phyloP scores from a whole-genome alignment of 352 stramenopile species.

The Phytopythium helicoides region DNA sequence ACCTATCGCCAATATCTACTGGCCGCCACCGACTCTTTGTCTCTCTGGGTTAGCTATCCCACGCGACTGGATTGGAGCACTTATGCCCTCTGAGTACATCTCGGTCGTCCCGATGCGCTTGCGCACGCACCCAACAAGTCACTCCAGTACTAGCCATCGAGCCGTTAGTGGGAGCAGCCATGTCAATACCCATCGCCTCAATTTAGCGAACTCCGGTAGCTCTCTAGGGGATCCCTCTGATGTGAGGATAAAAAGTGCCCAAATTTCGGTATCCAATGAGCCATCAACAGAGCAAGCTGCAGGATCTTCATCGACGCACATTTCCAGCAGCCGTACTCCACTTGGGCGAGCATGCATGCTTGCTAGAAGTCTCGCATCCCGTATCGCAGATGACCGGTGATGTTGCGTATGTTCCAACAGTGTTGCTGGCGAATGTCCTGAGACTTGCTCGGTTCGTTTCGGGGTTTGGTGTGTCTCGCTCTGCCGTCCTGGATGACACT shows the following conservation, averaged over 20 bases:
- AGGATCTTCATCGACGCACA: not conserved
- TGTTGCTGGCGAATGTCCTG: conserved; percentile 39
- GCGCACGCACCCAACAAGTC: conserved; percentile 1
- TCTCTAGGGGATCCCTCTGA: too few relatives aligned
- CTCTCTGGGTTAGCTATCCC: conserved; percentile 45
- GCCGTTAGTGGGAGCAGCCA: too few relatives aligned
- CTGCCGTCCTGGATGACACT: not conserved
- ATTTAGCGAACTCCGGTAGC: too few relatives aligned
- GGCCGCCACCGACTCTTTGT: conserved; percentile 48
- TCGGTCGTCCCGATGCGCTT: conserved; percentile 42
- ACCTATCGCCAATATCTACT: conserved; percentile 42
- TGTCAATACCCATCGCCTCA: too few relatives aligned
- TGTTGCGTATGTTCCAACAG: conserved; percentile 28
- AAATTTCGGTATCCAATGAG: too few relatives aligned
- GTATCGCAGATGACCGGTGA: conserved; percentile 30
- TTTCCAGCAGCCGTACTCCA: not conserved
- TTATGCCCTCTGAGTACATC: conserved; percentile 73
- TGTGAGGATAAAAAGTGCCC: too few relatives aligned
- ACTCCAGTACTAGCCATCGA: not conserved
- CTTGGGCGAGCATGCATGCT: conserved; percentile 23
- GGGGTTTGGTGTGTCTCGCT: not conserved
- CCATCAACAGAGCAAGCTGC: too few relatives aligned
- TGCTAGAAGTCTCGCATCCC: conserved; percentile 41
- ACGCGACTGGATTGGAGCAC: conserved; percentile 59
- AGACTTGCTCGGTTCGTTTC: conserved; percentile 36